phyloP scores from a whole-genome alignment of 768 basidiomycete species.

The Amanita rimosa region DNA sequence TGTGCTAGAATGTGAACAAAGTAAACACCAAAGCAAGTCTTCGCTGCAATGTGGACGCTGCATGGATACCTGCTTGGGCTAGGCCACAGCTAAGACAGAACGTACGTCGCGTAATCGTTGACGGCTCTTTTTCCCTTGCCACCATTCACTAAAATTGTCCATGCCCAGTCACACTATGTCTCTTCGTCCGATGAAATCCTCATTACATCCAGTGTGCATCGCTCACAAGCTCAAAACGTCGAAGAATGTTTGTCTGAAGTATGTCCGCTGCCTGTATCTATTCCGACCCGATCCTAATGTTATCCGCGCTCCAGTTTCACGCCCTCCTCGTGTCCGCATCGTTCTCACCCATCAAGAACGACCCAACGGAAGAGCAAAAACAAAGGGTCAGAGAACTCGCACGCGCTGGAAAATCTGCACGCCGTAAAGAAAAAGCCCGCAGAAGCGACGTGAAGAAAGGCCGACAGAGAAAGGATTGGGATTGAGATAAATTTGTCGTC shows the following conservation, averaged over 20 bases:
- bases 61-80: constrained; percentile 69
- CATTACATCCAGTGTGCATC: constrained; percentile 55
- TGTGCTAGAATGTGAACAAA: constrained; percentile 73
- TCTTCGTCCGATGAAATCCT: constrained; percentile 59
- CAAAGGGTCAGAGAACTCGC: constrained; percentile 37
- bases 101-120: constrained; percentile 38
- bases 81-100: constrained; percentile 30
- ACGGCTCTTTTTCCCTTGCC: background rate
- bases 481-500: background rate
- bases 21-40: constrained; percentile 75
- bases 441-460: constrained; percentile 39
- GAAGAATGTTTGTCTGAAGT: constrained; percentile 66
- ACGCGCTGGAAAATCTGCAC: constrained; percentile 33
- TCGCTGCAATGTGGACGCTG: constrained; percentile 41
- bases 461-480: constrained; percentile 12
- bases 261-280: constrained; percentile 2
- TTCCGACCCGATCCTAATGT: background rate
- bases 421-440: constrained; percentile 39
- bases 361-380: constrained; percentile 43
- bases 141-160: background rate
- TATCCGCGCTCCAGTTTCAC: constrained; percentile 34
- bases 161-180: constrained; percentile 45
- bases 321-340: constrained; percentile 36
- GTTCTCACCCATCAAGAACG: constrained; percentile 33
- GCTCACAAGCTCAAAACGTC: constrained; percentile 72